A percentile compares a stretch with the other conserved stretches of the same genome.
Conservation (phyloP, 345 rosid species). For the Populus simonii region DNA sequence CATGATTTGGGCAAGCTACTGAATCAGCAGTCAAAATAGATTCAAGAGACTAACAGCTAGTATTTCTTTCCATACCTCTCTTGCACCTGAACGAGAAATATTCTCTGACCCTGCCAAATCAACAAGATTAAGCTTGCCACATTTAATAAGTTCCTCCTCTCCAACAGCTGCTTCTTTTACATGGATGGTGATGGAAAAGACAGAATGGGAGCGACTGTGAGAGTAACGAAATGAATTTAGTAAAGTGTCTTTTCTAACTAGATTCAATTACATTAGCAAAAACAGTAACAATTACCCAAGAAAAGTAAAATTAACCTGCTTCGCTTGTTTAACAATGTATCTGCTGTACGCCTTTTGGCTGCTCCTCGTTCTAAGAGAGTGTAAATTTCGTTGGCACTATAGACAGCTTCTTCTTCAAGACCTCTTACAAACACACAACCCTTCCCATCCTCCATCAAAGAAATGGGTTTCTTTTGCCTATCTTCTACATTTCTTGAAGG, state of each 20-base stretch:
- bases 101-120: constrained; percentile 99
- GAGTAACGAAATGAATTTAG: constrained; percentile 14
- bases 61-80: constrained; percentile 46
- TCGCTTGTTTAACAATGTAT: constrained; percentile 83
- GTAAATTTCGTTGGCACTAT: constrained; percentile 86
- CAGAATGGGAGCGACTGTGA: constrained; percentile 88
- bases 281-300: not conserved
- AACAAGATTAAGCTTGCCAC: constrained; percentile 97
- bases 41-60: no score
- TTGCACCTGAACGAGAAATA: constrained; percentile 79
- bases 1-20: no score
- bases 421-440: constrained; percentile 88
- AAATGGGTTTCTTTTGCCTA: constrained; percentile 75
- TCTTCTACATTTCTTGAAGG: constrained; percentile 53
- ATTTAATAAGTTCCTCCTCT: constrained; percentile 87
- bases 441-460: constrained; percentile 90
- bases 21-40: no score
- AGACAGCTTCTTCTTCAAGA: constrained; percentile 88
- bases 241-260: not conserved
- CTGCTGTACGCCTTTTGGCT: constrained; percentile 76
- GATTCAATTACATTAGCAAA: not conserved
- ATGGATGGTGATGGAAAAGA: constrained; percentile 76
- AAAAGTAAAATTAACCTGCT: constrained; percentile 50
- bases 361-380: constrained; percentile 80
- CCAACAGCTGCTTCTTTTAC: constrained; percentile 78